Conservation (phyloP, 2,329 filamentous ascomycete species). For the Claviceps monticola region DNA sequence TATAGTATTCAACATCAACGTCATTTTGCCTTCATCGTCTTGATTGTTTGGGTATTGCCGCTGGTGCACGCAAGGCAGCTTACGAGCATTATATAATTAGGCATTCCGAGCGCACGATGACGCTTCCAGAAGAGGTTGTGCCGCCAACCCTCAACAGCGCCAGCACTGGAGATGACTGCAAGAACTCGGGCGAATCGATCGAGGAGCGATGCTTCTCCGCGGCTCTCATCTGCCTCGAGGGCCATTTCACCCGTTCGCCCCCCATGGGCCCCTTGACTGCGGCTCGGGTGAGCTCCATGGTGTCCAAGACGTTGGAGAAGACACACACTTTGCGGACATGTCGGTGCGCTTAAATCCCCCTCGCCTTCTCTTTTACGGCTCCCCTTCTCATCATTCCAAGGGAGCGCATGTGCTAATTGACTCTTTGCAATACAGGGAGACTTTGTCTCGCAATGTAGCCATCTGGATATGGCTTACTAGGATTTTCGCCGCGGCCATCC, state of each 20-base stretch:
- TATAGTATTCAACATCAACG: not conserved
- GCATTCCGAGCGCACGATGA: constrained; percentile 9
- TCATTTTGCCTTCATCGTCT: not conserved
- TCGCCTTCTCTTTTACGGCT: not conserved
- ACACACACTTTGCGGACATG: constrained; percentile 48
- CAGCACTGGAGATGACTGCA: constrained; percentile 8
- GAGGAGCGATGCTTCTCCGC: constrained; percentile 50
- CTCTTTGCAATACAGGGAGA: constrained; percentile 29
- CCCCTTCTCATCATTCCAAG: not conserved
- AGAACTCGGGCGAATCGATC: constrained; percentile 30
- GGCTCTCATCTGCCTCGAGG: constrained; percentile 47
- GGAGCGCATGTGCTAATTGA: constrained; percentile 6
- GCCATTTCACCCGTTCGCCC: constrained; percentile 43
- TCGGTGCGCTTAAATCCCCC: constrained; percentile 26
- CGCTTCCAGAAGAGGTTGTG: constrained; percentile 13
- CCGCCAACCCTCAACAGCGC: constrained; percentile 7
- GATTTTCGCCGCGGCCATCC: constrained; percentile 47
- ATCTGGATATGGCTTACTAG: constrained; percentile 52
- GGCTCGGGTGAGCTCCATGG: constrained; percentile 40
- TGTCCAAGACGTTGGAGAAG: constrained; percentile 48
- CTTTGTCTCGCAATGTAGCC: constrained; percentile 46
- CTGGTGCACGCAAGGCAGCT: not conserved
- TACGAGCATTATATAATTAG: too few species aligned
- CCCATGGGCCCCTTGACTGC: constrained; percentile 43
- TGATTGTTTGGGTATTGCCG: not conserved